Percentiles rank a stretch among this genome's conserved stretches.
These are phyloP conservation scores for Polygonum maritimum DNA, from an alignment of 148 eudicot genomes.

Conservation along the genomic window DNA sequence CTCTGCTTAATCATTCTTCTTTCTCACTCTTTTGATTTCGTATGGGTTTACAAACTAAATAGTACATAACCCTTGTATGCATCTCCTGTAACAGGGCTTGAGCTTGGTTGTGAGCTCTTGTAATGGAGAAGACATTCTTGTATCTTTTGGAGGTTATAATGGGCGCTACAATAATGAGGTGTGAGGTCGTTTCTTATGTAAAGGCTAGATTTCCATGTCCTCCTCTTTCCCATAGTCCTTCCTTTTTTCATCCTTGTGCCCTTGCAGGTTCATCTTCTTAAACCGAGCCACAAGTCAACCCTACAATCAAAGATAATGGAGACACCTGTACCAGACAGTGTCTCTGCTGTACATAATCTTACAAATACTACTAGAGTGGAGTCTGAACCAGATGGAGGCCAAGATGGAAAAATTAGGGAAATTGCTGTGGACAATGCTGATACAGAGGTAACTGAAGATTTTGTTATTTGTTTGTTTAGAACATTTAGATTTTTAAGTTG, in stretches of 20 bases:
- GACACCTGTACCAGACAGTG: constrained; percentile 65
- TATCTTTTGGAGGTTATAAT: constrained; percentile 94
- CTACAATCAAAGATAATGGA: constrained; percentile 58
- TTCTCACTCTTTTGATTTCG: not conserved
- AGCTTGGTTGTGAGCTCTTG: constrained; percentile 84
- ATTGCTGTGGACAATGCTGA: constrained; percentile 63
- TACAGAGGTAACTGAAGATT: constrained; percentile 22
- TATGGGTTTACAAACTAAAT: not conserved
- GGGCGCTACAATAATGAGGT: constrained; percentile 98
- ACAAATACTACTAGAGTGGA: constrained; percentile 72
- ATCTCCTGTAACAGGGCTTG: constrained; percentile 58
- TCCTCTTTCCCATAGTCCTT: not conserved
- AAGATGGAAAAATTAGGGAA: constrained; percentile 78
- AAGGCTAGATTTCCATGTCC: not conserved
- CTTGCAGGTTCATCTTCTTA: constrained; percentile 71
- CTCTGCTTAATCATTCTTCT: not conserved
- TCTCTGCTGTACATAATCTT: constrained; percentile 62
- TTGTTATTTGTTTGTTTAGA: not conserved
- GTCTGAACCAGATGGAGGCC: constrained; percentile 57
- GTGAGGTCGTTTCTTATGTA: not conserved
- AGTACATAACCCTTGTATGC: constrained; percentile 6
- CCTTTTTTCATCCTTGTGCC: constrained; percentile 7
- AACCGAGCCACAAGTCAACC: constrained; percentile 88
- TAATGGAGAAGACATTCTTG: constrained; percentile 64
- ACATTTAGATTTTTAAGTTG: not conserved